These are phyloP conservation scores for Podila epigama DNA, from an alignment of 192 early-diverging fungal species.

Conservation along the genomic window DNA sequence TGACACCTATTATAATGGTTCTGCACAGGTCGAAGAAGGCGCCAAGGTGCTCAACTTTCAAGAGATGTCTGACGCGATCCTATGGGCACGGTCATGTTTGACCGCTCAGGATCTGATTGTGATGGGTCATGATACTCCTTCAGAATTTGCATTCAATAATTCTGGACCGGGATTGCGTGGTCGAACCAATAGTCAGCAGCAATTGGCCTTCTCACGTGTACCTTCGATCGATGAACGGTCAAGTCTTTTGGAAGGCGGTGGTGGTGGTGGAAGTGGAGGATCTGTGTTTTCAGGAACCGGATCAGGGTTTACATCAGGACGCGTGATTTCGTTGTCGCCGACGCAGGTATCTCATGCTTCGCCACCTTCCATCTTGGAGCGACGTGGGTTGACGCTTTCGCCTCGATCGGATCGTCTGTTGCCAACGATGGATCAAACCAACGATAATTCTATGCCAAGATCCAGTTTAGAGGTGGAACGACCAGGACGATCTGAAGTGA, in stretches of 20 bases:
- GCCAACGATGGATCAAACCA: not conserved
- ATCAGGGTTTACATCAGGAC: too few species aligned
- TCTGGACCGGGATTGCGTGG: not conserved
- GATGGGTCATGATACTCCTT: constrained; percentile 19
- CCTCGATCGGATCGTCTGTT: constrained; percentile 1
- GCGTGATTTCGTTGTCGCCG: not conserved
- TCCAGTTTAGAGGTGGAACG: not conserved
- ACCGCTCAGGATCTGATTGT: constrained; percentile 39
- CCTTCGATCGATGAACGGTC: constrained; percentile 9
- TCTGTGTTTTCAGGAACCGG: too few species aligned
- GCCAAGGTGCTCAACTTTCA: constrained; percentile 22
- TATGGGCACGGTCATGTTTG: constrained; percentile 23
- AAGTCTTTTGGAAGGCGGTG: not conserved
- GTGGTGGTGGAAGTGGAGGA: too few species aligned
- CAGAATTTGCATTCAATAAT: not conserved
- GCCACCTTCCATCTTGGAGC: constrained; percentile 27
- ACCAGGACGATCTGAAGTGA: not conserved
- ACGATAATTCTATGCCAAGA: not conserved
- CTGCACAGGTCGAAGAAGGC: constrained; percentile 8
- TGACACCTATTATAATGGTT: not conserved
- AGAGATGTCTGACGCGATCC: constrained; percentile 30
- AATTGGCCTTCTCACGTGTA: constrained; percentile 4
- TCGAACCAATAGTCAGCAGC: not conserved
- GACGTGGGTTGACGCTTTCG: constrained; percentile 22
- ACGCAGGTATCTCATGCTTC: not conserved